Conservation (phyloP, 2,329 filamentous ascomycete genomes). For the Fusarium burgessii region DNA sequence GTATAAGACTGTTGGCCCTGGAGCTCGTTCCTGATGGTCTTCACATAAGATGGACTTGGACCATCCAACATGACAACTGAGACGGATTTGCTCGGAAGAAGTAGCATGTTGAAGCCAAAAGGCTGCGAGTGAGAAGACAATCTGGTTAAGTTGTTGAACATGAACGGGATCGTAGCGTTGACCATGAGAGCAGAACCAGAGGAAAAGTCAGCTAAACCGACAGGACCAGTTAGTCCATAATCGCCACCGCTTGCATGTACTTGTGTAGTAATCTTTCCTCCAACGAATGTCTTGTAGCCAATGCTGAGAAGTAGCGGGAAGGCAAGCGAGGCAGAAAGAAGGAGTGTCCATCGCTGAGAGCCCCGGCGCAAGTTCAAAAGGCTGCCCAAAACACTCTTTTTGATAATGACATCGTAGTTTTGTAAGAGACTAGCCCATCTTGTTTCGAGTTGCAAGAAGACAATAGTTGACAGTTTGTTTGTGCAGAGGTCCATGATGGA, state of each 20-base stretch:
- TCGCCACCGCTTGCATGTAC: fast-evolving
- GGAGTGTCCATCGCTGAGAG: not conserved
- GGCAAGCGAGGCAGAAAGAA: fast-evolving
- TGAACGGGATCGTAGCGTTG: not conserved
- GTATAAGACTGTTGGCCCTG: not conserved
- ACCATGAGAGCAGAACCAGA: not conserved
- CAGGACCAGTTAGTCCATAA: not conserved
- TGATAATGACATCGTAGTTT: not conserved
- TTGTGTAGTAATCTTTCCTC: not conserved
- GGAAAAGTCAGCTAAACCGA: not conserved
- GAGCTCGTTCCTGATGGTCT: not conserved
- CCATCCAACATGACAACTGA: not conserved
- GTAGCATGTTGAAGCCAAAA: not conserved
- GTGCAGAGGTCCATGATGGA: not conserved
- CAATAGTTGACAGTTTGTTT: not conserved
- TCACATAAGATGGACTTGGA: not conserved
- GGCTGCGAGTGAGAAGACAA: not conserved
- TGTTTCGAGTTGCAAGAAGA: not conserved
- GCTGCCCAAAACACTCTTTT: not conserved
- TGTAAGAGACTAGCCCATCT: not conserved
- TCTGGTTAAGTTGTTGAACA: not conserved
- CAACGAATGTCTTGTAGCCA: not conserved
- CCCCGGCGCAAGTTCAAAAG: not conserved
- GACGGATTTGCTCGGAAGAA: not conserved
- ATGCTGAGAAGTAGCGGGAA: not conserved